These are phyloP conservation scores for Fraxinus sp. DNA, from an alignment of 305 asterid species.

Conservation along the genomic window DNA sequence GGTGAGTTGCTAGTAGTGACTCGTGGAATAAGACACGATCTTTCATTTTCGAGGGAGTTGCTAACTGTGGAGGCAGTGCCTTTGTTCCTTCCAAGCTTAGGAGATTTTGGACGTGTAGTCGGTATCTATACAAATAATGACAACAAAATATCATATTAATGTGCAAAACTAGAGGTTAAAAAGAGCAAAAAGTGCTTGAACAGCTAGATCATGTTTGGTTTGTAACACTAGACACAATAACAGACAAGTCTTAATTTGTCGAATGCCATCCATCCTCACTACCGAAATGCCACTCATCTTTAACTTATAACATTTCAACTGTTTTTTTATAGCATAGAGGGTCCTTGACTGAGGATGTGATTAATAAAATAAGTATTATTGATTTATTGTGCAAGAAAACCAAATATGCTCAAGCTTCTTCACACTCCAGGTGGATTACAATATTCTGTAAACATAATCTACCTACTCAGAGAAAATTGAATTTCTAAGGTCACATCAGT, in stretches of 20 bases:
- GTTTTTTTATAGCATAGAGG: not conserved
- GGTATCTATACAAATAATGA: slow-evolving; percentile 45
- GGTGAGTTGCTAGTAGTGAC: slow-evolving; percentile 32
- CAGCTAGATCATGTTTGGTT: not conserved
- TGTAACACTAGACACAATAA: not conserved
- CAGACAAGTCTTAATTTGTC: not conserved
- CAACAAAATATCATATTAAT: not conserved
- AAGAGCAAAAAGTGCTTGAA: not conserved
- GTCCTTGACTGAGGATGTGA: not conserved
- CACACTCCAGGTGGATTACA: not conserved
- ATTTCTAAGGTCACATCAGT: not conserved
- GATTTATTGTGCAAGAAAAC: not conserved
- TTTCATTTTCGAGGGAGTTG: slow-evolving; percentile 35
- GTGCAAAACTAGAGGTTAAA: not conserved
- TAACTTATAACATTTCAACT: not conserved
- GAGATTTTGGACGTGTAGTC: slow-evolving; percentile 64
- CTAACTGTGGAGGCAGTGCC: slow-evolving; percentile 27
- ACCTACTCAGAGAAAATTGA: not conserved
- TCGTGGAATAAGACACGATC: slow-evolving; percentile 39
- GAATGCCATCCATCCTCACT: not conserved
- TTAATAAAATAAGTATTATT: not conserved
- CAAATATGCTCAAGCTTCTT: not conserved
- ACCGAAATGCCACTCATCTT: not conserved
- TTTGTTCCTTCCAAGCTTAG: slow-evolving; percentile 64
- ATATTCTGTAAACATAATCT: not conserved